phyloP scores from a whole-genome alignment of 2,329 filamentous ascomycete species.

The Immersiporthe knoxdaviesiana region DNA sequence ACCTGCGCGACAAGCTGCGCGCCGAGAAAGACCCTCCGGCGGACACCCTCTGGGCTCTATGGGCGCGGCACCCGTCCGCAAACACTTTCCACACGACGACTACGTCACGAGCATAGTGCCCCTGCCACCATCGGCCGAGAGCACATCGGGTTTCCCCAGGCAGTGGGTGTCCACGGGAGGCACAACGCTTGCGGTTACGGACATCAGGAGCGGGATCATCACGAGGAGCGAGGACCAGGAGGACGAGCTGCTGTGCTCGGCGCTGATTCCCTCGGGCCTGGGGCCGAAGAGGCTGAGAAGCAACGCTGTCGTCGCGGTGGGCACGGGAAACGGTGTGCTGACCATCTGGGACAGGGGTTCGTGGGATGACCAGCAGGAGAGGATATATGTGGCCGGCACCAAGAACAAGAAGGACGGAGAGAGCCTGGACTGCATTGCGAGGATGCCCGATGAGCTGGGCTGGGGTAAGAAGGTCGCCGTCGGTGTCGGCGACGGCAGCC shows the following conservation, averaged over 20 bases:
- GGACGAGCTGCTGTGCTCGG: constrained; percentile 83
- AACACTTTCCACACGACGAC: constrained; percentile 86
- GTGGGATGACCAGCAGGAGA: constrained; percentile 94
- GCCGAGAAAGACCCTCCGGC: constrained; percentile 24
- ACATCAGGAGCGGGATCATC: constrained; percentile 82
- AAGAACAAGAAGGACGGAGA: constrained; percentile 63
- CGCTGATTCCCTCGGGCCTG: constrained; percentile 73
- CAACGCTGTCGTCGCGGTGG: constrained; percentile 77
- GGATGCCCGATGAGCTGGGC: constrained; percentile 72
- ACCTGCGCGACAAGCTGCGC: constrained; percentile 64
- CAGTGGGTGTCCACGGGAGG: constrained; percentile 95
- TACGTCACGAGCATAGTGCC: constrained; percentile 89
- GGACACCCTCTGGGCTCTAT: constrained; percentile 46
- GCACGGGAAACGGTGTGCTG: constrained; percentile 75
- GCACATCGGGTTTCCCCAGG: constrained; percentile 86
- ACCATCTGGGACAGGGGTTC: constrained; percentile 93
- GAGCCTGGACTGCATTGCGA: constrained; percentile 76
- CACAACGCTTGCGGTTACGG: constrained; percentile 86
- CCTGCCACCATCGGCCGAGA: constrained; percentile 76
- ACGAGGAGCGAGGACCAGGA: constrained; percentile 93
- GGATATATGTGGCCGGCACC: constrained; percentile 73
- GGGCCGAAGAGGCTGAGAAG: constrained; percentile 66
- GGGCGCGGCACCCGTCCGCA: constrained; percentile 70
- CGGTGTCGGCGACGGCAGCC: constrained; percentile 78
- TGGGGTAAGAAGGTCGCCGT: constrained; percentile 74